phyloP scores from a whole-genome alignment of 768 basidiomycete species.

The Gloeophyllum trabeum region DNA sequence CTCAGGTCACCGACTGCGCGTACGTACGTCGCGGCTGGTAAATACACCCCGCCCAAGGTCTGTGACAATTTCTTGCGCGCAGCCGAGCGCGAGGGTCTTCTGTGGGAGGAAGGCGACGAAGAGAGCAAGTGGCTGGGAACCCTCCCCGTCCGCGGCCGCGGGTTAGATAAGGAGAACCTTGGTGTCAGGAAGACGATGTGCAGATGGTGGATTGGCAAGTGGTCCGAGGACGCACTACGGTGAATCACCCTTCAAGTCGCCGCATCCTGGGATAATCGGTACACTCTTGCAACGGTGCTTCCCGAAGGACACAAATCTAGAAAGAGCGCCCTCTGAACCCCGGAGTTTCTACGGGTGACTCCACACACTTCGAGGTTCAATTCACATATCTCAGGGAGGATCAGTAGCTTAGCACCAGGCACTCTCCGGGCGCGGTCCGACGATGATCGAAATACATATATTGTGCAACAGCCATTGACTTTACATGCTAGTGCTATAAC shows the following conservation, averaged over 20 bases:
- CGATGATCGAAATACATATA: too few relatives aligned
- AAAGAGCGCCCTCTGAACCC: too few relatives aligned
- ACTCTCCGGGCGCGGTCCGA: too few relatives aligned
- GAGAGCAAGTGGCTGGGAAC: constrained; percentile 36
- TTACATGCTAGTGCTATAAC: too few relatives aligned
- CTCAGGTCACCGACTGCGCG: constrained; percentile 25
- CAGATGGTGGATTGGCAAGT: constrained; percentile 52
- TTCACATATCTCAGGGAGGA: too few relatives aligned
- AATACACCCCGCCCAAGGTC: constrained; percentile 41
- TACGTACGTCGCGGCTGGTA: constrained; percentile 53
- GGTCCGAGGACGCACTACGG: constrained; percentile 15
- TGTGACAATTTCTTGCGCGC: constrained; percentile 42
- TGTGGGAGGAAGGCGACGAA: constrained; percentile 32
- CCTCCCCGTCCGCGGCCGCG: constrained; percentile 26
- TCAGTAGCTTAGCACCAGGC: too few relatives aligned
- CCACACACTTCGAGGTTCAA: too few relatives aligned
- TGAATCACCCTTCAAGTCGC: background rate
- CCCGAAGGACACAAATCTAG: too few relatives aligned
- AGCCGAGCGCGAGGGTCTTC: constrained; percentile 27
- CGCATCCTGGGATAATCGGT: background rate
- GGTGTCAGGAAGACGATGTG: constrained; percentile 44
- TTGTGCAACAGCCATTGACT: too few relatives aligned
- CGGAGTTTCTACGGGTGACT: too few relatives aligned
- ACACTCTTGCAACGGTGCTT: too few relatives aligned
- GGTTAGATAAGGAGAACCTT: constrained; percentile 35